Percentiles rank a stretch among this genome's conserved stretches.
These are phyloP conservation scores for Sporobolomyces roseus DNA, from an alignment of 768 basidiomycete species.

Conservation along the genomic window DNA sequence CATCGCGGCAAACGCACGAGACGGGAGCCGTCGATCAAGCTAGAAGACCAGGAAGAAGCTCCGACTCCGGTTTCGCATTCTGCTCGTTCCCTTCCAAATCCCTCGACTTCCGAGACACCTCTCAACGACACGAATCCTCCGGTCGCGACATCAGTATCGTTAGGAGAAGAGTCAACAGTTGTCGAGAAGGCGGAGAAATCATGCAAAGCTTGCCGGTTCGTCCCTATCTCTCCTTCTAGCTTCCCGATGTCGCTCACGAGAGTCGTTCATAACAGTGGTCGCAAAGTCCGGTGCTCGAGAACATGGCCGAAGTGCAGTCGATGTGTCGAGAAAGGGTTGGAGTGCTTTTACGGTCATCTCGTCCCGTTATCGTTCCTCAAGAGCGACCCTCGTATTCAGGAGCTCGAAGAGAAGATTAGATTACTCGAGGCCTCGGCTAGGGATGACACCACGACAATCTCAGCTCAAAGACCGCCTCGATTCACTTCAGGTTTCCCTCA, in stretches of 20 bases:
- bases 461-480: background rate
- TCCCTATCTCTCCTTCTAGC: background rate
- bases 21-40: too few relatives aligned
- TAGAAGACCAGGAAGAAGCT: too few relatives aligned
- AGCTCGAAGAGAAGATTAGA: slow-evolving; percentile 4
- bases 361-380: slow-evolving; percentile 11
- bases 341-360: slow-evolving; percentile 21
- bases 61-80: background rate
- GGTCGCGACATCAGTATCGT: too few relatives aligned
- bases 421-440: too few relatives aligned
- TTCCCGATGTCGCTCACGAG: background rate
- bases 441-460: too few relatives aligned
- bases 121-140: too few relatives aligned
- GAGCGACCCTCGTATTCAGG: too few relatives aligned
- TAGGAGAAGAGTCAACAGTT: too few relatives aligned
- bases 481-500: too few relatives aligned
- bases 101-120: too few relatives aligned
- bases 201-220: slow-evolving; percentile 24
- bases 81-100: background rate
- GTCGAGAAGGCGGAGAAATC: slow-evolving; percentile 18
- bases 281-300: slow-evolving; percentile 30
- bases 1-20: too few relatives aligned
- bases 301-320: slow-evolving; percentile 15
- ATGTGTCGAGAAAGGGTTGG: slow-evolving; percentile 4
- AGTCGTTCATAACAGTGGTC: background rate